A percentile compares a stretch with the other conserved stretches of the same genome.
Conservation (phyloP, 2,329 filamentous ascomycete genomes). For the Sclerotinia nivalis region DNA sequence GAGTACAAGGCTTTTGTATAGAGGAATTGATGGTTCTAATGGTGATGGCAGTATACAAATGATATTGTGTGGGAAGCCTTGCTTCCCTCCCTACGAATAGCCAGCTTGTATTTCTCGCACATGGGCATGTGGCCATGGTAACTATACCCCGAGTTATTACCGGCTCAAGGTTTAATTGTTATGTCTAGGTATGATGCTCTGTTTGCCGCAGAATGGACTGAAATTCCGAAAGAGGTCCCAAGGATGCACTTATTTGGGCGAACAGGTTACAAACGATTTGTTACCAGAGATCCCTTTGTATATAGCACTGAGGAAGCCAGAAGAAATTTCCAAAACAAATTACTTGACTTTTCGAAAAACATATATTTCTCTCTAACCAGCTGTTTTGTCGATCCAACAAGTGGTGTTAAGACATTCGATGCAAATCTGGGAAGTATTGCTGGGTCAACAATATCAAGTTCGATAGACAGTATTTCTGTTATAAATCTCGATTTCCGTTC, state of each 20-base stretch:
- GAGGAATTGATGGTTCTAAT: neutral
- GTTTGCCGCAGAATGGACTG: neutral
- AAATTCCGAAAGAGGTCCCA: neutral
- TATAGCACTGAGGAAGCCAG: neutral
- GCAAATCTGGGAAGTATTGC: neutral
- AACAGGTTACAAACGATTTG: neutral
- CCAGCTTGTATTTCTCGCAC: conserved; percentile 20
- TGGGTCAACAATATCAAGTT: neutral
- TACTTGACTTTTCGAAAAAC: neutral
- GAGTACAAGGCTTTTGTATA: neutral
- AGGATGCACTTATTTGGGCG: neutral
- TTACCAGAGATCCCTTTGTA: neutral
- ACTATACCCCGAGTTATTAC: neutral
- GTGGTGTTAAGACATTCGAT: neutral
- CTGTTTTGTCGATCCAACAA: neutral
- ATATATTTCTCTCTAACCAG: neutral
- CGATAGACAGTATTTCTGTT: neutral
- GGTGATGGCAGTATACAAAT: conserved; percentile 17
- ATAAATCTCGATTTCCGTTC: neutral
- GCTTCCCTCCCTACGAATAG: conserved; percentile 17
- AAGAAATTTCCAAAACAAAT: neutral
- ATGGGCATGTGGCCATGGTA: conserved; percentile 26
- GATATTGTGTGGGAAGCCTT: conserved; percentile 23
- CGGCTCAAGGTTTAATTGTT: neutral
- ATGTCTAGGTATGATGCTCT: conserved; percentile 23